These are phyloP conservation scores for Aphanomyces stellatus DNA, from an alignment of 352 stramenopile genomes.

Conservation along the genomic window DNA sequence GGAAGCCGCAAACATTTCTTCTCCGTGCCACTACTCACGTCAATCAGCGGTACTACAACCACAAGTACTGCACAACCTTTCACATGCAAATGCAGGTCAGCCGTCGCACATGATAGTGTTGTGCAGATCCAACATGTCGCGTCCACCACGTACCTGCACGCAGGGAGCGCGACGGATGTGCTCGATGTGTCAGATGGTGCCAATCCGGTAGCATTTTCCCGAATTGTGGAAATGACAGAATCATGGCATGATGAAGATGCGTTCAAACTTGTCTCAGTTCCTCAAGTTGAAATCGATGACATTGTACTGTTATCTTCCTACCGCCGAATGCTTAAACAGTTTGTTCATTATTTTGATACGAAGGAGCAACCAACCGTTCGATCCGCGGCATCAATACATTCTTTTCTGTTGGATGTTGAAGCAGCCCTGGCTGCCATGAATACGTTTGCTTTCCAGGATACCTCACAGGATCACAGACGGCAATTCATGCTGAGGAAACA, in stretches of 20 bases:
- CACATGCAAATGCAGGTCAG: too few relatives aligned
- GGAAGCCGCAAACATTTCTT: slow-evolving; percentile 2
- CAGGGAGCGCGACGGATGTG: slow-evolving; percentile 39
- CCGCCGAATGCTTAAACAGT: slow-evolving; percentile 33
- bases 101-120: slow-evolving; percentile 27
- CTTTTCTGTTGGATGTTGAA: slow-evolving; percentile 15
- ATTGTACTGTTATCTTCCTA: slow-evolving; percentile 56
- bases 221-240: slow-evolving; percentile 21
- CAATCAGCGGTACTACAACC: neutral
- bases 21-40: slow-evolving; percentile 2
- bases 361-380: slow-evolving; percentile 27
- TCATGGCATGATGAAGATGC: slow-evolving; percentile 56
- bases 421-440: slow-evolving; percentile 36
- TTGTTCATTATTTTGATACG: slow-evolving; percentile 32
- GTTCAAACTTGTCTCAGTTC: slow-evolving; percentile 49
- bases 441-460: slow-evolving; percentile 33
- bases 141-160: slow-evolving; percentile 50
- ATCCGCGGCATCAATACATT: slow-evolving; percentile 33
- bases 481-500: slow-evolving; percentile 53
- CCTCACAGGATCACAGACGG: slow-evolving; percentile 24
- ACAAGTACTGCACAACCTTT: too few relatives aligned
- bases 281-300: slow-evolving; percentile 42
- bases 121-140: slow-evolving; percentile 46
- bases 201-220: neutral
- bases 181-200: neutral